Base-by-base conservation (phyloP, 495 filamentous ascomycete species). In the Penicillium mononematosum region DNA sequence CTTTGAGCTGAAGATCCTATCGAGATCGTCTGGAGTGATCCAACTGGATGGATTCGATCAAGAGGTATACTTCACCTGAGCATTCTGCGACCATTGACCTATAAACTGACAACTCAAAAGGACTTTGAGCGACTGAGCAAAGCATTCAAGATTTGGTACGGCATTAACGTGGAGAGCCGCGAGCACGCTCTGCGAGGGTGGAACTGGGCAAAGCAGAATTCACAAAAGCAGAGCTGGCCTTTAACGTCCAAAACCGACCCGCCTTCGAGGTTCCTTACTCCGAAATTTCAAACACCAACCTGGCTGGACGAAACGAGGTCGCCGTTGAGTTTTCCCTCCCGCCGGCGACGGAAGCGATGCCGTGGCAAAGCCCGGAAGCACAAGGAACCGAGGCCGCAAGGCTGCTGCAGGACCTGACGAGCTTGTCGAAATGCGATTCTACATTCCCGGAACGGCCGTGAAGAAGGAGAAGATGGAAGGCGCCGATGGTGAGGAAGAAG, bases 181-280 rank as follows among this genome's bases (percentile, higher is more conserved):
- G 95, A 98, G 70, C 94, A 98, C 70, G 90, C 93, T 5, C 79
- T 99, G 44, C 88, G 94, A 59, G 95, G 95, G 38, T 99, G 95
- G 95, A 99, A 98, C 70, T 99, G 95, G 95, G 95, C 58, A 99
- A 98, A 73, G 90, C 88, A 55, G 95, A 99, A 68, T 97, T 99
- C 67, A 87, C 88, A 58, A 96, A 98, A 70, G 86, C 89, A 44
- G 95, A 99, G 74, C 83, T 99, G 31, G 79, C 89, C 19, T 99
- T 99, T 78, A 97, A 91, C 71, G 95, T 99, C 20, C 90, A 94
- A 64, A 99, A 96, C 66, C 88, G 92, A 61, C 95, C 95, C 5
- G 90, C 95, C 1, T 99, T 99, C 77, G 94, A 98, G 72, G 86
- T 99, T 41, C 95, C 95, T 19, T 99, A 96, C 77, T 88, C 90